Conservation (phyloP, 208 protist species). For the Balamuthia mandrillaris region DNA sequence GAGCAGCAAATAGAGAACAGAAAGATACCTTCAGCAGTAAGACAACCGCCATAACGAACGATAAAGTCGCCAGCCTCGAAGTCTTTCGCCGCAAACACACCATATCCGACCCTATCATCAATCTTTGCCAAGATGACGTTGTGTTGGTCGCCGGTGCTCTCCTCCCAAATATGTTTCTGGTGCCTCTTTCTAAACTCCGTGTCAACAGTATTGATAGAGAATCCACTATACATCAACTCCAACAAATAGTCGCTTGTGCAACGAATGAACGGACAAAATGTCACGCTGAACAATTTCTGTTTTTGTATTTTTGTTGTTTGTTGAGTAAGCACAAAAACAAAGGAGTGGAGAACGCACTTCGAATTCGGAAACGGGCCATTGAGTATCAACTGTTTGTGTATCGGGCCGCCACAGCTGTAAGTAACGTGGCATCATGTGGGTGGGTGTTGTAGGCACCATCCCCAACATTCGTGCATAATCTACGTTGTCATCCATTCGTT, state of each 20-base stretch:
- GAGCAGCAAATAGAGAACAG: too few species aligned
- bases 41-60: not conserved
- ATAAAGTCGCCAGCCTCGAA: conserved; percentile 25
- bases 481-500: not conserved
- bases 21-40: conserved; percentile 27
- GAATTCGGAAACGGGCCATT: not conserved
- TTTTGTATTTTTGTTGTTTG: too few species aligned
- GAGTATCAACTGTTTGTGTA: not conserved
- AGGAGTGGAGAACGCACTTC: too few species aligned
- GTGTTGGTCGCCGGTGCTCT: not conserved
- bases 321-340: too few species aligned
- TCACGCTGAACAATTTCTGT: not conserved
- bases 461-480: conserved; percentile 38
- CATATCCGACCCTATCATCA: conserved; percentile 14
- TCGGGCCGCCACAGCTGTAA: not conserved
- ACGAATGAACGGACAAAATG: not conserved
- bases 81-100: conserved; percentile 16
- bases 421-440: conserved; percentile 4
- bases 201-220: not conserved
- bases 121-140: conserved; percentile 11
- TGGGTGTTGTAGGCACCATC: not conserved
- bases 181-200: conserved; percentile 5
- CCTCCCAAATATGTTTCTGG: not conserved
- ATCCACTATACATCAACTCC: conserved; percentile 41
- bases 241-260: conserved; percentile 26